Percentiles rank a stretch among this genome's conserved stretches.
phyloP scores from a whole-genome alignment of 768 basidiomycete genomes.

The Neoboletus brunneissimus region DNA sequence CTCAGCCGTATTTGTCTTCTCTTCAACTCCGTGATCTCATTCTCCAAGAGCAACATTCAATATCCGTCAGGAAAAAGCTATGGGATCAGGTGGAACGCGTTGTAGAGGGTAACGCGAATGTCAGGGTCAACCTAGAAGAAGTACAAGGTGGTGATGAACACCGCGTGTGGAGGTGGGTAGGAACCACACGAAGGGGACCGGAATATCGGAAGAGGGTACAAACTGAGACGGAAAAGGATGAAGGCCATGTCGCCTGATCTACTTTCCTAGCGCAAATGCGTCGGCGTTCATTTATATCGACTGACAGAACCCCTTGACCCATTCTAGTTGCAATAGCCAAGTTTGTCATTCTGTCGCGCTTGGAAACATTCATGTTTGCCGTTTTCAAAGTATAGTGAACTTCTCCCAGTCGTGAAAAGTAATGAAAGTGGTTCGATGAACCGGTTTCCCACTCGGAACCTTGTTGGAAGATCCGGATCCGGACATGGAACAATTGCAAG shows the following conservation, averaged over 20 bases:
- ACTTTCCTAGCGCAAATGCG: slow-evolving; percentile 7
- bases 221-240: slow-evolving; percentile 27
- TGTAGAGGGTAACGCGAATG: slow-evolving; percentile 90
- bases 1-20: slow-evolving; percentile 78
- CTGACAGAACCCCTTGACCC: slow-evolving; percentile 26
- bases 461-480: slow-evolving; percentile 34
- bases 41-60: slow-evolving; percentile 77
- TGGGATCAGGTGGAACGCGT: slow-evolving; percentile 84
- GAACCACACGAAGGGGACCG: slow-evolving; percentile 40
- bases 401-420: slow-evolving; percentile 18
- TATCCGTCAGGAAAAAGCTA: slow-evolving; percentile 57
- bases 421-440: slow-evolving; percentile 30
- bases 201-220: slow-evolving; percentile 35
- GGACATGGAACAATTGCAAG: slow-evolving; percentile 27
- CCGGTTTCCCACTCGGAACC: slow-evolving; percentile 25
- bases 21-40: slow-evolving; percentile 86
- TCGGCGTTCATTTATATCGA: slow-evolving; percentile 11
- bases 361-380: slow-evolving; percentile 17
- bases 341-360: slow-evolving; percentile 12
- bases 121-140: slow-evolving; percentile 81
- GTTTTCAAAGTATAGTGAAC: slow-evolving; percentile 22
- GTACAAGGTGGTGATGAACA: slow-evolving; percentile 81
- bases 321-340: slow-evolving; percentile 9
- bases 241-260: slow-evolving; percentile 23
- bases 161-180: slow-evolving; percentile 91